These are phyloP conservation scores for Meyerozyma carpophila DNA, from an alignment of 1,139 yeast genomes.

Conservation along the genomic window DNA sequence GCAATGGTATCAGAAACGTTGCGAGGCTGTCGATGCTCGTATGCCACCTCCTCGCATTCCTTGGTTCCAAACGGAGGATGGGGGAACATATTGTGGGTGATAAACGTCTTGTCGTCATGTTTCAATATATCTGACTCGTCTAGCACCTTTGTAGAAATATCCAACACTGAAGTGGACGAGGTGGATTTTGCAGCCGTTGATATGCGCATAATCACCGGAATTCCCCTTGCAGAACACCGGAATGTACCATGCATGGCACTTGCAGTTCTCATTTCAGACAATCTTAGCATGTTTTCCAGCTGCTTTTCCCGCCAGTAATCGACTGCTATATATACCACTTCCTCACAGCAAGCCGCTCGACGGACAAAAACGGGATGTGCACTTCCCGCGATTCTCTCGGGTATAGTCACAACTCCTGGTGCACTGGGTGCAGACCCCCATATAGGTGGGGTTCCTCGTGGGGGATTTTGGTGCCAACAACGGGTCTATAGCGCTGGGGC, in stretches of 20 bases:
- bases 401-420: background rate
- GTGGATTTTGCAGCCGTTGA: conserved; percentile 32
- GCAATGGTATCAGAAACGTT: conserved; percentile 51
- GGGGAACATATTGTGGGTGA: conserved; percentile 47
- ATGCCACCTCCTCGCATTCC: conserved; percentile 43
- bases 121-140: conserved; percentile 19
- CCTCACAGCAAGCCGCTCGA: background rate
- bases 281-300: background rate
- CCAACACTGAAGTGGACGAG: conserved; percentile 27
- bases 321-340: too few species aligned
- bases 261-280: background rate
- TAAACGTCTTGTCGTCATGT: conserved; percentile 22
- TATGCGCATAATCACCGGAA: background rate
- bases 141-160: conserved; percentile 26
- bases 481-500: too few species aligned
- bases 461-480: too few species aligned
- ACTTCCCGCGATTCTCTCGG: background rate
- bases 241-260: background rate
- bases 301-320: too few species aligned
- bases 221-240: background rate
- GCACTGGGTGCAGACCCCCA: background rate
- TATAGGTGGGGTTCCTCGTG: too few species aligned
- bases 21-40: conserved; percentile 50
- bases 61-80: conserved; percentile 48
- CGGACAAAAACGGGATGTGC: background rate